Conservation (phyloP, 495 filamentous ascomycete species). For the Penicillium cinerascens region DNA sequence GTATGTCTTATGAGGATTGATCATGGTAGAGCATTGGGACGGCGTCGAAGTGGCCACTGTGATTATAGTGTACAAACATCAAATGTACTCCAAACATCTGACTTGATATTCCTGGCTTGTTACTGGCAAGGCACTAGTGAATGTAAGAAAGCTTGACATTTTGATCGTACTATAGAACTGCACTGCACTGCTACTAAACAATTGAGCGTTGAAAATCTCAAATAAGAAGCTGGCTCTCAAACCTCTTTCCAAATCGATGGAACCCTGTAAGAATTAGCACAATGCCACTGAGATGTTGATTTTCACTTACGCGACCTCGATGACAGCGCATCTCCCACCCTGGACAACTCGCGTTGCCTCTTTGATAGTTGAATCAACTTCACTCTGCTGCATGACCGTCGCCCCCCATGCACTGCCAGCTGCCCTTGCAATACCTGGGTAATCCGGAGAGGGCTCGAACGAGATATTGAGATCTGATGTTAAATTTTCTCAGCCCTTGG, state of each 20-base stretch:
- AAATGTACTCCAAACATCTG: not conserved
- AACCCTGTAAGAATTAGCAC: slow-evolving; percentile 9
- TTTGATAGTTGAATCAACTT: slow-evolving; percentile 10
- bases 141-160: no score
- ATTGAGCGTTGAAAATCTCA: not conserved
- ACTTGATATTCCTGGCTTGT: not conserved
- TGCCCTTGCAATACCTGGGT: slow-evolving; percentile 79
- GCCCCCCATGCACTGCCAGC: slow-evolving; percentile 39
- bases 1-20: slow-evolving; percentile 16
- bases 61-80: slow-evolving; percentile 18
- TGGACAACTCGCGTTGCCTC: slow-evolving; percentile 12
- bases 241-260: slow-evolving; percentile 19
- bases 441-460: slow-evolving; percentile 76
- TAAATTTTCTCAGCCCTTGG: not conserved
- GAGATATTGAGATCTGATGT: slow-evolving; percentile 63
- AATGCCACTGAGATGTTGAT: not conserved
- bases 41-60: slow-evolving; percentile 7
- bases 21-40: slow-evolving; percentile 27
- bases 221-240: not conserved
- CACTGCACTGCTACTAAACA: not conserved
- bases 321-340: slow-evolving; percentile 16
- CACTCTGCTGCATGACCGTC: slow-evolving; percentile 10
- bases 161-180: no score
- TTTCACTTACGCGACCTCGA: slow-evolving; percentile 22
- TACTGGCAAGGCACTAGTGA: not conserved